These are phyloP conservation scores for Rhizophora mangle DNA, from an alignment of 345 rosid species.

Conservation along the genomic window DNA sequence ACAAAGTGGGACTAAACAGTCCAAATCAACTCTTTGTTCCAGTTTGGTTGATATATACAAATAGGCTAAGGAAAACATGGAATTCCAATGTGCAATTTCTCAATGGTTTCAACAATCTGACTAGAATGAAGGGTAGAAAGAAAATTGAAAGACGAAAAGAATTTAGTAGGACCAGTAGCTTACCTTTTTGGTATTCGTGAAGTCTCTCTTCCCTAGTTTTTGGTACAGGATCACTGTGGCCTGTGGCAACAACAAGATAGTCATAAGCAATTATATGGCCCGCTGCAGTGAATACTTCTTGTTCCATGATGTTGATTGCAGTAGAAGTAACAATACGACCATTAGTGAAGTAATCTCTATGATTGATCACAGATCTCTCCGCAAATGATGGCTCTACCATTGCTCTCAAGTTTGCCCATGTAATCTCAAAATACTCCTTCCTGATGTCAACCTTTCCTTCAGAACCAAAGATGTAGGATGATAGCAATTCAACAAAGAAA, in stretches of 20 bases:
- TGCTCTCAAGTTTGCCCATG: conserved; percentile 77
- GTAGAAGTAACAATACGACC: conserved; percentile 58
- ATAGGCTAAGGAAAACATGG: background rate
- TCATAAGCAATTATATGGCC: conserved; percentile 51
- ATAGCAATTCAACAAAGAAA: background rate
- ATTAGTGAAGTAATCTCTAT: conserved; percentile 53
- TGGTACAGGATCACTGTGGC: conserved; percentile 57
- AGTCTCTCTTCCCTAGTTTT: conserved; percentile 56
- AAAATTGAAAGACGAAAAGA: background rate
- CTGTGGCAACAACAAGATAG: conserved; percentile 83
- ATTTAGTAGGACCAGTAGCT: background rate
- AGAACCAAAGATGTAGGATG: background rate
- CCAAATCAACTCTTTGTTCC: no score
- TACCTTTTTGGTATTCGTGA: conserved; percentile 51
- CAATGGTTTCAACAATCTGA: no score
- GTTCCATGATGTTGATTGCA: conserved; percentile 54
- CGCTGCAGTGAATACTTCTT: conserved; percentile 52
- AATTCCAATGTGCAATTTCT: background rate
- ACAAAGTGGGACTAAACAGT: no score
- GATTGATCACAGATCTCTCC: conserved; percentile 62
- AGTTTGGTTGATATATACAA: no score
- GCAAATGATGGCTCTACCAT: conserved; percentile 86
- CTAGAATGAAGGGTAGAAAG: no score
- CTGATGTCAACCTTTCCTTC: conserved; percentile 32
- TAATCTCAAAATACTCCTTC: conserved; percentile 90